Conservation (phyloP, 176 grass and related monocot genomes). For the Aegilops longissima region DNA sequence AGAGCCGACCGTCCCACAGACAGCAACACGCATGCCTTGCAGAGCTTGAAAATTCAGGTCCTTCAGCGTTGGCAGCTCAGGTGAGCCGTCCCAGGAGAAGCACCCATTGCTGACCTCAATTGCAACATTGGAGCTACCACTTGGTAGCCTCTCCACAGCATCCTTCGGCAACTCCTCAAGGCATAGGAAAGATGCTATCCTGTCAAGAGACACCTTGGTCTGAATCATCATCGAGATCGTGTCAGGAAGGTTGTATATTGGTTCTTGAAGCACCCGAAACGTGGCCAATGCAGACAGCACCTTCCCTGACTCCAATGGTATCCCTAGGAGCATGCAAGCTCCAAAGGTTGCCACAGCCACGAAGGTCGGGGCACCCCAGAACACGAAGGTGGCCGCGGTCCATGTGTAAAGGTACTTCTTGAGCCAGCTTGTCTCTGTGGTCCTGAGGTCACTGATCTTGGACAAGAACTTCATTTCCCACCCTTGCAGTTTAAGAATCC, state of each 20-base stretch:
- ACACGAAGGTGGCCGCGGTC: slow-evolving; percentile 40
- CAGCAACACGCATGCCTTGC: slow-evolving; percentile 34
- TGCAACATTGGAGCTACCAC: slow-evolving; percentile 39
- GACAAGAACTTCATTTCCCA: slow-evolving; percentile 94
- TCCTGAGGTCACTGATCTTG: slow-evolving; percentile 69
- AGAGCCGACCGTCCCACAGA: slow-evolving; percentile 41
- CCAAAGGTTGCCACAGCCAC: slow-evolving; percentile 73
- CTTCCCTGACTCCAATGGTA: slow-evolving; percentile 50
- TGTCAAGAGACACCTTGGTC: slow-evolving; percentile 53
- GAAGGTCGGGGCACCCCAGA: slow-evolving; percentile 63
- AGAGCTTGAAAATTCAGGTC: slow-evolving; percentile 47
- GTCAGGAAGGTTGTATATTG: slow-evolving; percentile 47
- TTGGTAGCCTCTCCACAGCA: slow-evolving; percentile 37
- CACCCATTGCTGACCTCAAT: slow-evolving; percentile 42
- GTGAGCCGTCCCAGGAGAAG: slow-evolving; percentile 41
- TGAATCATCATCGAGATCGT: slow-evolving; percentile 51
- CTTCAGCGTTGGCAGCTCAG: slow-evolving; percentile 36
- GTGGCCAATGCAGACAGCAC: slow-evolving; percentile 46
- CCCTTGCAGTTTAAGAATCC: slow-evolving; percentile 77
- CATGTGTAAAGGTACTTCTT: slow-evolving; percentile 60
- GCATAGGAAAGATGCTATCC: slow-evolving; percentile 49
- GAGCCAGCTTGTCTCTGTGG: slow-evolving; percentile 60
- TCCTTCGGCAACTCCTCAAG: slow-evolving; percentile 38
- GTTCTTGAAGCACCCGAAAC: slow-evolving; percentile 43
- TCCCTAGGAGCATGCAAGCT: slow-evolving; percentile 43